A percentile compares a stretch with the other conserved stretches of the same genome.
Evolutionary conservation across 306 rosid species (phyloP).

Genomic region (Comarum palustre): DNA sequence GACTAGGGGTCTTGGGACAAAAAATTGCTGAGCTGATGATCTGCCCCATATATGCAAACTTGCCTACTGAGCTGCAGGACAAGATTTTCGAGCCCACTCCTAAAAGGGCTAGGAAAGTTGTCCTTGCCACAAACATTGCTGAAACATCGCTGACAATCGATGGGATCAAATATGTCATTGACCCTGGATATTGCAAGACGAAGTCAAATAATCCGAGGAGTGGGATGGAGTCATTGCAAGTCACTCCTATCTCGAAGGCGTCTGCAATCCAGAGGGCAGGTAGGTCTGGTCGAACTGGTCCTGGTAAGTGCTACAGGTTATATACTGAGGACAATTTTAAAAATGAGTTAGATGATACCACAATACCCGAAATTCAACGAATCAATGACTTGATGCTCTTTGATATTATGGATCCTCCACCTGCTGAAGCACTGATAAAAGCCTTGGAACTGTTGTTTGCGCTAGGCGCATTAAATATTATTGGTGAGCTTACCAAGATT

Average conservation of each 20-base stretch:
- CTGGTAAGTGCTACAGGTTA: slow-evolving; percentile 85
- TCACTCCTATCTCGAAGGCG: slow-evolving; percentile 88
- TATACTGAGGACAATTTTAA: slow-evolving; percentile 64
- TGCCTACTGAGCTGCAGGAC: slow-evolving; percentile 80
- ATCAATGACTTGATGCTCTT: slow-evolving; percentile 70
- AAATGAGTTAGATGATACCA: slow-evolving; percentile 67
- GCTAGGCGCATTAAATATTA: slow-evolving; percentile 68
- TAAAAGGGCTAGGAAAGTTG: slow-evolving; percentile 85
- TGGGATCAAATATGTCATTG: slow-evolving; percentile 89
- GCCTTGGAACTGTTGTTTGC: slow-evolving; percentile 84
- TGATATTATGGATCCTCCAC: slow-evolving; percentile 96
- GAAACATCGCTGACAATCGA: slow-evolving; percentile 94
- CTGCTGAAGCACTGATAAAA: slow-evolving; percentile 76
- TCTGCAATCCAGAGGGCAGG: slow-evolving; percentile 87
- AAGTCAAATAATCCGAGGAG: slow-evolving; percentile 75
- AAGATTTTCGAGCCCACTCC: slow-evolving; percentile 92
- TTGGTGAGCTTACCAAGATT: slow-evolving; percentile 74
- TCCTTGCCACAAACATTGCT: slow-evolving; percentile 90
- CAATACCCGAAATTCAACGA: slow-evolving; percentile 79
- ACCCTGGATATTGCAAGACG: slow-evolving; percentile 80
- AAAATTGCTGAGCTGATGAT: slow-evolving; percentile 83
- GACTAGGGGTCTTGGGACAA: slow-evolving; percentile 72
- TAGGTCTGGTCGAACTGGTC: slow-evolving; percentile 86
- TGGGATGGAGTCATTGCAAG: slow-evolving; percentile 81
- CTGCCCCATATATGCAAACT: slow-evolving; percentile 90